Conservation (phyloP, 2,329 filamentous ascomycete species). For the Fusarium temperatum region DNA sequence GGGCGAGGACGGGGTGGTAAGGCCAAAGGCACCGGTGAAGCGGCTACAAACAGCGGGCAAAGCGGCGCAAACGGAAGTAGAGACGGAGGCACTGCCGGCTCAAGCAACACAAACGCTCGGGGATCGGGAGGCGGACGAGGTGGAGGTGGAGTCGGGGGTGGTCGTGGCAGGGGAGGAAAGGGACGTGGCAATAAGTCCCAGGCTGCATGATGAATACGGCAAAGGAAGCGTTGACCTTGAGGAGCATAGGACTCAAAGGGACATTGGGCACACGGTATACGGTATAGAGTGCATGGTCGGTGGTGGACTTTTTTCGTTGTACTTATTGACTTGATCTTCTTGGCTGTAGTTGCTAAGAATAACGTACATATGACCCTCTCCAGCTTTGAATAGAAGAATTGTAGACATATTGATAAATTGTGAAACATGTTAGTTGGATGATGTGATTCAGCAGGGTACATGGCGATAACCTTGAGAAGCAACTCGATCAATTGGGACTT, state of each 20-base stretch:
- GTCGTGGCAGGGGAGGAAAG: constrained; percentile 36
- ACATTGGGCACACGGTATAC: neutral
- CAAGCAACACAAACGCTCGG: constrained; percentile 23
- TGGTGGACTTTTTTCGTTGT: constrained; percentile 15
- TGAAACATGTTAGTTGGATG: neutral
- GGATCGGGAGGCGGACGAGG: constrained; percentile 31
- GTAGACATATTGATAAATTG: neutral
- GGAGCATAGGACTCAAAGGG: constrained; percentile 31
- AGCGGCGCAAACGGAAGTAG: constrained; percentile 13
- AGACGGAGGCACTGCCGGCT: constrained; percentile 14
- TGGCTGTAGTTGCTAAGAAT: constrained; percentile 1
- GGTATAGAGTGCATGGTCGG: neutral
- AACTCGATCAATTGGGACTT: neutral
- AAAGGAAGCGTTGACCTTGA: constrained; percentile 14
- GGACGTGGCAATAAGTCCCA: constrained; percentile 34
- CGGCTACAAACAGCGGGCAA: constrained; percentile 28
- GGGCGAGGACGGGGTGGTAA: constrained; percentile 47
- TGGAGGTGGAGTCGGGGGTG: constrained; percentile 32
- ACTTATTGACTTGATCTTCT: constrained; percentile 16
- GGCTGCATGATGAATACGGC: constrained; percentile 1
- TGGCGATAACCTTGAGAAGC: neutral
- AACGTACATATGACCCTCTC: constrained; percentile 28
- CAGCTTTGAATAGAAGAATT: constrained; percentile 1
- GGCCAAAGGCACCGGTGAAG: constrained; percentile 35
- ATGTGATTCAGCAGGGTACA: neutral